phyloP scores from a whole-genome alignment of 371 early-diverging fungal genomes.

The Cokeromyces recurvatus region DNA sequence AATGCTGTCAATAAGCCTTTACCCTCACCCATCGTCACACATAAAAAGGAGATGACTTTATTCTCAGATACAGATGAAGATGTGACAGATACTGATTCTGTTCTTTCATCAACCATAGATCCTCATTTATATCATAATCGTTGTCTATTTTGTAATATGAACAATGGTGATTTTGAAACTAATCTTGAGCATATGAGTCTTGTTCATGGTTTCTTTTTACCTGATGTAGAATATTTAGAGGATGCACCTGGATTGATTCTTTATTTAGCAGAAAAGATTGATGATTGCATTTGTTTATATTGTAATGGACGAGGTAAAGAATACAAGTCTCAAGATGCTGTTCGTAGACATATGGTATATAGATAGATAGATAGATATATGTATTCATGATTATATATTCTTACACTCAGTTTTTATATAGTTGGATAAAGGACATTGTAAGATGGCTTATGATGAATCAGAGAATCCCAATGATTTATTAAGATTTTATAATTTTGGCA shows the following conservation, averaged over 20 bases:
- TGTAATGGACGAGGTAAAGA: conserved; percentile 91
- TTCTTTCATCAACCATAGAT: conserved; percentile 7
- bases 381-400: too few species aligned
- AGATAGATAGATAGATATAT: too few species aligned
- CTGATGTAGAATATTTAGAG: conserved; percentile 88
- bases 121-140: conserved; percentile 4
- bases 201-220: conserved; percentile 92
- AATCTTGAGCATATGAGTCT: conserved; percentile 92
- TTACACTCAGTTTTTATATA: conserved; percentile 11
- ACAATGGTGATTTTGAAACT: conserved; percentile 57
- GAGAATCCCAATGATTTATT: conserved; percentile 82
- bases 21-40: conserved; percentile 5
- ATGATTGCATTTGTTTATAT: conserved; percentile 88
- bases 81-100: conserved; percentile 19
- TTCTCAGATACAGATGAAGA: conserved; percentile 28
- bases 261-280: conserved; percentile 91
- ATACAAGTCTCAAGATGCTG: conserved; percentile 81
- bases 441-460: conserved; percentile 88
- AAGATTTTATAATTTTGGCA: conserved; percentile 85
- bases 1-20: conserved; percentile 17
- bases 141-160: conserved; percentile 76
- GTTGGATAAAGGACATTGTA: conserved; percentile 92
- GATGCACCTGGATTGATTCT: conserved; percentile 82
- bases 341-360: conserved; percentile 88
- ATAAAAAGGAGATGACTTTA: conserved; percentile 6